Percentiles rank a stretch among this genome's conserved stretches.
Conservation (phyloP, 1,284 basidiomycete species). For the Leccinum pachyderme region DNA sequence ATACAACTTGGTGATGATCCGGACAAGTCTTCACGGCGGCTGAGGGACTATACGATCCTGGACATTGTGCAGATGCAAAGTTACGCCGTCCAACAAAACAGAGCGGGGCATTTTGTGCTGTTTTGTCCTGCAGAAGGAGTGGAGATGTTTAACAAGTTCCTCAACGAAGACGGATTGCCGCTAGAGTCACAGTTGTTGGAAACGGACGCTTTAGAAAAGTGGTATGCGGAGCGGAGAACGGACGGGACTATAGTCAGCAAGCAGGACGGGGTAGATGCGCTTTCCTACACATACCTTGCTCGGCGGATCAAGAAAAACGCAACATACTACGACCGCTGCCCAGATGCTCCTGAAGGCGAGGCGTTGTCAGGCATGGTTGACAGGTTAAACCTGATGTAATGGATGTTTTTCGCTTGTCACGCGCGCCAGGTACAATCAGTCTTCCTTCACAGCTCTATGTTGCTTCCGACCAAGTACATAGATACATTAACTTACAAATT, state of each 20-base stretch:
- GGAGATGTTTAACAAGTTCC: constrained; percentile 76
- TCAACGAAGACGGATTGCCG: constrained; percentile 85
- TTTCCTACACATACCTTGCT: constrained; percentile 83
- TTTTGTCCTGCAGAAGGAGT: constrained; percentile 86
- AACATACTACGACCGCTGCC: constrained; percentile 73
- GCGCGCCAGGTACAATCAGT: background rate
- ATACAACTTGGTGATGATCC: constrained; percentile 44
- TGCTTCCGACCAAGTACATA: too few relatives aligned
- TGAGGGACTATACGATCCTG: constrained; percentile 76
- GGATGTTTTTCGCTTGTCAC: background rate
- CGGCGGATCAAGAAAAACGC: constrained; percentile 79
- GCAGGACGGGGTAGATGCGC: constrained; percentile 71
- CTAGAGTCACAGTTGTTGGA: constrained; percentile 81
- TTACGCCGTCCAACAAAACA: constrained; percentile 67
- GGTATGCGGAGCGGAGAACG: constrained; percentile 47
- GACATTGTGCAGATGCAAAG: constrained; percentile 94
- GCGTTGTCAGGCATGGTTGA: constrained; percentile 76
- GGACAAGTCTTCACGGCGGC: constrained; percentile 57
- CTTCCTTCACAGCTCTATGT: background rate
- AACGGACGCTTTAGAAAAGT: constrained; percentile 47
- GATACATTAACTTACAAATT: background rate
- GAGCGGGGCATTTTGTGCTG: constrained; percentile 71
- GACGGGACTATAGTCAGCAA: constrained; percentile 46
- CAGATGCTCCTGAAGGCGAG: constrained; percentile 43
- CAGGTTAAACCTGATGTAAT: constrained; percentile 32